phyloP scores from a whole-genome alignment of 495 filamentous ascomycete species.

The Penicillium steckii region DNA sequence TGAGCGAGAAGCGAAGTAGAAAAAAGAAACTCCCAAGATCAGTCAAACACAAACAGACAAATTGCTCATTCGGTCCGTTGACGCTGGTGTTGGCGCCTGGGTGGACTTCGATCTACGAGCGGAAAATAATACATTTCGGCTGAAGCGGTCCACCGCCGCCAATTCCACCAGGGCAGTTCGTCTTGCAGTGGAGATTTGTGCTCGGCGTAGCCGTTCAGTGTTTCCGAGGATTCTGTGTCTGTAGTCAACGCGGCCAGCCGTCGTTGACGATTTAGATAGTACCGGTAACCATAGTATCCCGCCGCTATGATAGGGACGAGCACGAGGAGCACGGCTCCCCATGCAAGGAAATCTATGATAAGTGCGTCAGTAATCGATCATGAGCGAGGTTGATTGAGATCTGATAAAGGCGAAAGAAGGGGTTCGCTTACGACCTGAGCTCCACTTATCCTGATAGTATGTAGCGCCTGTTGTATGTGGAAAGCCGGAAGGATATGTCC shows the following conservation, averaged over 20 bases:
- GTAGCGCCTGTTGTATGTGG: slow-evolving; percentile 2
- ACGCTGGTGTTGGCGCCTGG: slow-evolving; percentile 3
- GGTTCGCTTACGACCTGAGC: slow-evolving; percentile 8
- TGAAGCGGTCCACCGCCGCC: slow-evolving; percentile 28
- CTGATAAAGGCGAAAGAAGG: not conserved
- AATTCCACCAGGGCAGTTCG: slow-evolving; percentile 37
- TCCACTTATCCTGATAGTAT: slow-evolving; percentile 4
- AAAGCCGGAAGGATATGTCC: slow-evolving; percentile 20
- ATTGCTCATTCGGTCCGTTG: slow-evolving; percentile 12
- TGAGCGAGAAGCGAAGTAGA: not conserved
- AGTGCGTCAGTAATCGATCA: not conserved
- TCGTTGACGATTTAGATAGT: slow-evolving; percentile 5
- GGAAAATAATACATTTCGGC: slow-evolving; percentile 31
- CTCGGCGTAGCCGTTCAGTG: slow-evolving; percentile 21
- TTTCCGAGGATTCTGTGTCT: slow-evolving; percentile 23
- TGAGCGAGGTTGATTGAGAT: not conserved
- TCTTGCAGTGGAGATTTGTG: slow-evolving; percentile 8
- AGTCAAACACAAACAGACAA: slow-evolving; percentile 6
- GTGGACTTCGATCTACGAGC: slow-evolving; percentile 24
- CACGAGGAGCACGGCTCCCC: slow-evolving; percentile 9
- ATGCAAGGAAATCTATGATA: slow-evolving; percentile 13
- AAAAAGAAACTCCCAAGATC: too few species aligned
- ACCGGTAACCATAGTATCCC: slow-evolving; percentile 13
- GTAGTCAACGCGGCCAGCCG: slow-evolving; percentile 7
- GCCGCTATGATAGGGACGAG: slow-evolving; percentile 6